These are phyloP conservation scores for Trypanosoma theileri DNA, from an alignment of 208 protist genomes.

Conservation along the genomic window DNA sequence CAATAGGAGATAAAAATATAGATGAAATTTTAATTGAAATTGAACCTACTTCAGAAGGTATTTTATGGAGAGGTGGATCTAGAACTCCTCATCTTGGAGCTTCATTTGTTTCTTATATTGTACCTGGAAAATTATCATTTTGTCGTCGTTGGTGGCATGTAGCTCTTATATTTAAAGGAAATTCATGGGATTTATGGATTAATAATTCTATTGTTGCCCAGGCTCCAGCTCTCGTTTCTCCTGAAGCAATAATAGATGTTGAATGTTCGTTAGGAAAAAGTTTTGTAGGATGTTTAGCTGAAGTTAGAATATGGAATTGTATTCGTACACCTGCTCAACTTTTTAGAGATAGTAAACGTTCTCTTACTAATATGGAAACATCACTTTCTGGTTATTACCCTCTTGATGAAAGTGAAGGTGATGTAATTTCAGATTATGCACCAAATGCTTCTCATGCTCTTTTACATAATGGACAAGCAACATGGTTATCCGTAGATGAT, in stretches of 20 bases:
- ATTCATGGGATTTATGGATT: constrained; percentile 80
- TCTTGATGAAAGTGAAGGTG: constrained; percentile 74
- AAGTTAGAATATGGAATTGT: constrained; percentile 84
- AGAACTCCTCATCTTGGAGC: constrained; percentile 75
- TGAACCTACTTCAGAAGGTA: constrained; percentile 56
- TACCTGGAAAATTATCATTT: constrained; percentile 48
- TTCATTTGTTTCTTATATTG: constrained; percentile 67
- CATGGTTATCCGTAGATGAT: constrained; percentile 53
- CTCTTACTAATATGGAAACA: constrained; percentile 54
- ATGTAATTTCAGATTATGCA: constrained; percentile 78
- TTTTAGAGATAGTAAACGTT: constrained; percentile 61
- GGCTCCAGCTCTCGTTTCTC: constrained; percentile 52
- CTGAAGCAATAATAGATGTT: constrained; percentile 55
- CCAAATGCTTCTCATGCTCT: constrained; percentile 53
- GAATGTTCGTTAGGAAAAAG: constrained; percentile 72
- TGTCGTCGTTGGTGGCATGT: constrained; percentile 85
- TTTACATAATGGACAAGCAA: constrained; percentile 43
- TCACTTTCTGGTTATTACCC: constrained; percentile 74
- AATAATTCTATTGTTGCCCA: constrained; percentile 55
- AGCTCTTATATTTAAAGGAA: constrained; percentile 86
- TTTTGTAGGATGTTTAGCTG: constrained; percentile 75
- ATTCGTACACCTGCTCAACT: constrained; percentile 57
- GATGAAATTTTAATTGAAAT: constrained; percentile 86
- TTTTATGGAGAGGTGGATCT: constrained; percentile 77
- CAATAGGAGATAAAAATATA: constrained; percentile 79